These are phyloP conservation scores for Protoeuglena noctilucae DNA, from an alignment of 139 green algal genomes.

Conservation along the genomic window DNA sequence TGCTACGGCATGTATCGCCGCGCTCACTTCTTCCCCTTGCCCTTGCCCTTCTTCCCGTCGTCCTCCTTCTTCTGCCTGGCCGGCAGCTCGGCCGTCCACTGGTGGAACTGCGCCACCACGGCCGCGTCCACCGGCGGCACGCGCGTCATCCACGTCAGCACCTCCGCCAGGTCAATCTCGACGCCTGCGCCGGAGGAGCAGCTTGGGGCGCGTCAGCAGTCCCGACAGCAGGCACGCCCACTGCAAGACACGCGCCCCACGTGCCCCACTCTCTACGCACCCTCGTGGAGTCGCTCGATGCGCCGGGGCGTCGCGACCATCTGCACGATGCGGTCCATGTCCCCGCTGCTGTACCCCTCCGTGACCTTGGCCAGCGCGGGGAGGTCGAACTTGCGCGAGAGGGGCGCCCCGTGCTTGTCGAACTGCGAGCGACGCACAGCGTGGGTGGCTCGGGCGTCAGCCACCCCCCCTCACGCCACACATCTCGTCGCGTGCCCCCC, in stretches of 20 bases:
- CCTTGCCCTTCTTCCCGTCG: background rate
- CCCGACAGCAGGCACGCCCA: background rate
- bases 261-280: background rate
- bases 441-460: too few species aligned
- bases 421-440: conserved; percentile 29
- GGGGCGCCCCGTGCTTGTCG: conserved; percentile 26
- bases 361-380: conserved; percentile 50
- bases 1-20: too few species aligned
- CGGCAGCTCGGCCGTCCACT: background rate
- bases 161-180: background rate
- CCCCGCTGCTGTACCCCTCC: conserved; percentile 26
- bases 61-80: background rate
- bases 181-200: background rate
- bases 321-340: conserved; percentile 13
- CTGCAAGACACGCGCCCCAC: background rate
- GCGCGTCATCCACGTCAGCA: background rate
- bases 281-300: background rate
- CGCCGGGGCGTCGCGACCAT: conserved; percentile 7
- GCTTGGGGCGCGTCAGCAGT: background rate
- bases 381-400: conserved; percentile 51
- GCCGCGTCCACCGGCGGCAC: background rate
- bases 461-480: too few species aligned
- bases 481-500: too few species aligned
- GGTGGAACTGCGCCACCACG: background rate
- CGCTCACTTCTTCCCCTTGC: too few species aligned